Evolutionary conservation across 352 stramenopile genomes (phyloP), one percentile per base, ranked within the genome.

Genomic region (Achlya hypogyna): DNA sequence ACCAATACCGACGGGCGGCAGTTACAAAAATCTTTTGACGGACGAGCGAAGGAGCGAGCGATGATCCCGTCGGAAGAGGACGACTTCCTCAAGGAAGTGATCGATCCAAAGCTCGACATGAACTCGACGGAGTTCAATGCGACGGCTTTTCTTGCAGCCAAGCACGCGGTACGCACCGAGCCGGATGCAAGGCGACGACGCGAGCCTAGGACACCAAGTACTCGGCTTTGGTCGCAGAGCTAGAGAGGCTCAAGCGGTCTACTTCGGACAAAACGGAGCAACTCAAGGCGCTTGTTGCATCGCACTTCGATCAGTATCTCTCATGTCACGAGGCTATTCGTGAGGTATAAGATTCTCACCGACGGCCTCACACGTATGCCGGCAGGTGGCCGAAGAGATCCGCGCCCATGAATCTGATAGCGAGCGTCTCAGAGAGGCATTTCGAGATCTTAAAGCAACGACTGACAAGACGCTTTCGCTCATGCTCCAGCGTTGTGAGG

Each of bases 221-320:
- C 54, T 70, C 74, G 47, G 76, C 73, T 29, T 65, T 93, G 49
- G 75, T 87, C 60, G 78, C 63, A 22, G 79, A 86, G 62, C 78
- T 93, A n/a, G 75, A 77, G 20, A 77, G 82, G 49, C 75, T 93
- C 35, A 81, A 83, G 64, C 81, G 82, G 51, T 79, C 79, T 53
- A 91, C 81, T 20, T 91, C 79, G 1, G 82, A 91, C 73, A 93
- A 91, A 70, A 93, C 85, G 0, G 78, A 86, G 63, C 85, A 91
- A 70, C 79, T 93, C 43, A 93, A 93, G 64, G 78, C 80, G 10
- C 74, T 93, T 34, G 85, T 91, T 58, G 85, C 76, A 28, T 78
- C 79, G 34, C 85, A 91, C 69, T 93, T 91, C 60, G 85, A 93
- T 60, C 81, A 91, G 68, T 93, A 91, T 27, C 51, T 93, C 42